Evolutionary conservation across 768 basidiomycete species (phyloP).

Genomic region (Punctularia strigosozonata): DNA sequence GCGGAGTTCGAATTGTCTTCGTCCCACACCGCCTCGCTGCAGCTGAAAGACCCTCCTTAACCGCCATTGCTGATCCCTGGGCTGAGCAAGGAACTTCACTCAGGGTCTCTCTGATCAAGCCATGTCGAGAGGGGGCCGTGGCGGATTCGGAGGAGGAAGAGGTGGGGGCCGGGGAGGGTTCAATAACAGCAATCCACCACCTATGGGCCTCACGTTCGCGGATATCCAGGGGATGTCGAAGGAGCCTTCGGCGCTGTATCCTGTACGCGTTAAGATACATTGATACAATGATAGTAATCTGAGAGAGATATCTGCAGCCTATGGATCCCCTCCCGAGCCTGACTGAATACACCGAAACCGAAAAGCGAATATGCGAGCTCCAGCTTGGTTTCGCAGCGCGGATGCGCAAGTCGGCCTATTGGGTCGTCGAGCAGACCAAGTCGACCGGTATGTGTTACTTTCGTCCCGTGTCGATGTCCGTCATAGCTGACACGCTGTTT

Average conservation of each 20-base stretch:
- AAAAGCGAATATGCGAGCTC: conserved; percentile 50
- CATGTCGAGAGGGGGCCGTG: conserved; percentile 41
- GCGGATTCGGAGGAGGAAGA: conserved; percentile 42
- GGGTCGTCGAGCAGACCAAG: conserved; percentile 59
- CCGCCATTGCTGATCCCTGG: no score
- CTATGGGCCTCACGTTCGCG: conserved; percentile 73
- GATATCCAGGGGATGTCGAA: conserved; percentile 69
- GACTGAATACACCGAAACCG: conserved; percentile 51
- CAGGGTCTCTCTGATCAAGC: no score
- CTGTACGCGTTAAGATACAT: conserved; percentile 56
- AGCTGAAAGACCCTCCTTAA: no score
- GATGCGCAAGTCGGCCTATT: conserved; percentile 61
- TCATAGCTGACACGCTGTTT: conserved; percentile 1
- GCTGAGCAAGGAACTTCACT: no score
- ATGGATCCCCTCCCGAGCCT: conserved; percentile 56
- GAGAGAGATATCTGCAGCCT: conserved; percentile 28
- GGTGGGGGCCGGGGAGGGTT: conserved; percentile 15
- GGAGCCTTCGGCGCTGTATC: conserved; percentile 71
- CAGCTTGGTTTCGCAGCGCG: conserved; percentile 58
- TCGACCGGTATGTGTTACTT: conserved; percentile 35
- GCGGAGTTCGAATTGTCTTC: conserved; percentile 11
- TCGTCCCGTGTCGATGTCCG: not conserved
- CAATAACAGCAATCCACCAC: conserved; percentile 29
- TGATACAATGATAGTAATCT: not conserved
- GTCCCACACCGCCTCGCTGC: not conserved